Evolutionary conservation across 2,329 filamentous ascomycete species (phyloP).

Genomic region (Zopfia rhizophila): DNA sequence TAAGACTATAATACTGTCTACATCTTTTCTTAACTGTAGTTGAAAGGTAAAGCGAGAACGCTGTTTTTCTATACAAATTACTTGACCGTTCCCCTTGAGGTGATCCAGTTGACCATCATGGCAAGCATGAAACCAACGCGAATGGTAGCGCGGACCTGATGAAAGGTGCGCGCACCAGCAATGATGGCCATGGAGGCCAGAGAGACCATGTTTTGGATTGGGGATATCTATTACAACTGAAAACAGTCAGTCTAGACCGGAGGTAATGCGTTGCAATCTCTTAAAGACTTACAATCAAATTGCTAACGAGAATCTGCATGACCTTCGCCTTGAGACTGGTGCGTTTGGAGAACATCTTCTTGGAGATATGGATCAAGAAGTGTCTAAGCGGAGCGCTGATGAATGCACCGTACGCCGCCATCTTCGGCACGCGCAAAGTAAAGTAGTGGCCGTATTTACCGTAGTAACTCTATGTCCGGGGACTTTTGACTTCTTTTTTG

Average conservation of each 20-base stretch:
- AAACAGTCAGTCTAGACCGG: neutral
- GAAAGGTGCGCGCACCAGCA: conserved; percentile 91
- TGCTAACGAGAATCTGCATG: conserved; percentile 95
- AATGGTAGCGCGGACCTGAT: conserved; percentile 95
- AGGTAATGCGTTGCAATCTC: conserved; percentile 8
- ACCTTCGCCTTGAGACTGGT: conserved; percentile 95
- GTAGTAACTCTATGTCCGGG: no score
- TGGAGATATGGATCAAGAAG: conserved; percentile 91
- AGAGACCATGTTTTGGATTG: conserved; percentile 97
- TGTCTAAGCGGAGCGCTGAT: conserved; percentile 94
- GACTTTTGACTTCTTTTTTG: no score
- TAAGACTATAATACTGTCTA: no score
- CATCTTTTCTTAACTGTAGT: no score
- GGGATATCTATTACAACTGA: conserved; percentile 82
- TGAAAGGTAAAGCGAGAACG: no score
- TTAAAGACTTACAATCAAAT: conserved; percentile 89
- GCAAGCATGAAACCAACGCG: conserved; percentile 97
- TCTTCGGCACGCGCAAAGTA: conserved; percentile 96
- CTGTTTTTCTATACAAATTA: no score
- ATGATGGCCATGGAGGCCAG: conserved; percentile 96
- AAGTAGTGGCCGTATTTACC: conserved; percentile 98
- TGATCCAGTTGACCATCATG: conserved; percentile 99
- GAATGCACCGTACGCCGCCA: conserved; percentile 95
- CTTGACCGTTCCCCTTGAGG: no score
- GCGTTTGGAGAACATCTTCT: conserved; percentile 88